phyloP scores from a whole-genome alignment of 352 stramenopile species.

The Globisporangium mamillatum region DNA sequence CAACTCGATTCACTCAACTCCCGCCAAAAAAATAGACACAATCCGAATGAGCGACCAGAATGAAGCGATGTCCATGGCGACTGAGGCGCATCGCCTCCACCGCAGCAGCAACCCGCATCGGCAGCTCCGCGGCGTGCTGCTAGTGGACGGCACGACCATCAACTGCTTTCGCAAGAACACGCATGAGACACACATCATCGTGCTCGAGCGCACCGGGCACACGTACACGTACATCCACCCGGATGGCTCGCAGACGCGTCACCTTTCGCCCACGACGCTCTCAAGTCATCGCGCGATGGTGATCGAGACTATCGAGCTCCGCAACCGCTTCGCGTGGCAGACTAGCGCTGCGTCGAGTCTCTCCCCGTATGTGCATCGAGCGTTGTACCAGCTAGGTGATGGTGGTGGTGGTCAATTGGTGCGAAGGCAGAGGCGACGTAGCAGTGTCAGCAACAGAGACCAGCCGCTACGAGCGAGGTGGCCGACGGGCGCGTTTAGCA shows the following conservation, averaged over 20 bases:
- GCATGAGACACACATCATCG: conserved; percentile 59
- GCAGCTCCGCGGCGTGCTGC: conserved; percentile 40
- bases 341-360: conserved; percentile 4
- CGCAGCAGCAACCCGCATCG: neutral
- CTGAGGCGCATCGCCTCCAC: neutral
- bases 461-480: conserved; percentile 31
- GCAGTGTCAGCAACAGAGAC: neutral
- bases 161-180: conserved; percentile 37
- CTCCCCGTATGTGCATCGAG: conserved; percentile 45
- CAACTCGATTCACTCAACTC: neutral
- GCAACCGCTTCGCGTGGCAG: conserved; percentile 47
- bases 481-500: conserved; percentile 22
- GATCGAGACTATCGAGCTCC: conserved; percentile 36
- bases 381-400: conserved; percentile 10
- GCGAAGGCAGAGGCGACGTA: neutral
- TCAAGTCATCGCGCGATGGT: conserved; percentile 46
- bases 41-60: neutral
- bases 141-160: conserved; percentile 48
- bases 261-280: conserved; percentile 56
- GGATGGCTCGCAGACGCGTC: conserved; percentile 41
- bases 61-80: neutral
- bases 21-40: neutral
- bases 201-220: conserved; percentile 57
- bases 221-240: conserved; percentile 57
- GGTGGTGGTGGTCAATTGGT: neutral